phyloP scores from a whole-genome alignment of 2,329 filamentous ascomycete species.

The Thermothelomyces thermophilus region DNA sequence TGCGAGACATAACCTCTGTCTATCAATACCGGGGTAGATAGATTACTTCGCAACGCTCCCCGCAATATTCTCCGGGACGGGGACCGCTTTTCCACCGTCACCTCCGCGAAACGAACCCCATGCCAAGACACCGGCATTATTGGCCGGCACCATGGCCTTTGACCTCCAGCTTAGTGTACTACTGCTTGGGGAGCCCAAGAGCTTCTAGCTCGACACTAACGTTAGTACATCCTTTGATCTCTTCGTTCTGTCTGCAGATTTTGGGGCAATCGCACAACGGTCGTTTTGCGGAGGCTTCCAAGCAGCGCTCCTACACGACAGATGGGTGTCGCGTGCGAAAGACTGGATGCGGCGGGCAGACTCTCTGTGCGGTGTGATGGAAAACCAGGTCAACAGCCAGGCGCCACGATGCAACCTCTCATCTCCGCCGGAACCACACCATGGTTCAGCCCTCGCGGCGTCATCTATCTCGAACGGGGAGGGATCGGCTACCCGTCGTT shows the following conservation, averaged over 20 bases:
- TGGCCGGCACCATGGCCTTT: slow-evolving; percentile 14
- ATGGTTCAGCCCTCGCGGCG: slow-evolving; percentile 12
- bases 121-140: slow-evolving; percentile 24
- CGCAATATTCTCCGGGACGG: slow-evolving; percentile 22
- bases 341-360: no score
- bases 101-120: slow-evolving; percentile 13
- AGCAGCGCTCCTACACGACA: no score
- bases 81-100: slow-evolving; percentile 26
- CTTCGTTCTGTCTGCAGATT: neutral
- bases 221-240: no score
- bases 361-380: slow-evolving; percentile 7
- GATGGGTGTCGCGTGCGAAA: no score
- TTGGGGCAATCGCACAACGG: neutral
- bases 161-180: neutral
- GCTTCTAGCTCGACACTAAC: neutral
- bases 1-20: neutral
- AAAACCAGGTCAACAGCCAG: slow-evolving; percentile 22
- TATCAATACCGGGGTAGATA: neutral
- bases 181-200: neutral
- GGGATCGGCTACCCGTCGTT: slow-evolving; percentile 6
- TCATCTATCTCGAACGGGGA: slow-evolving; percentile 24
- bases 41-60: neutral
- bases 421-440: slow-evolving; percentile 13
- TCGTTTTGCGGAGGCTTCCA: slow-evolving; percentile 2
- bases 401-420: slow-evolving; percentile 17